Evolutionary conservation across 2,329 filamentous ascomycete genomes (phyloP), one percentile per base, ranked within the genome.

Genomic region (Sporothrix euskadiensis): DNA sequence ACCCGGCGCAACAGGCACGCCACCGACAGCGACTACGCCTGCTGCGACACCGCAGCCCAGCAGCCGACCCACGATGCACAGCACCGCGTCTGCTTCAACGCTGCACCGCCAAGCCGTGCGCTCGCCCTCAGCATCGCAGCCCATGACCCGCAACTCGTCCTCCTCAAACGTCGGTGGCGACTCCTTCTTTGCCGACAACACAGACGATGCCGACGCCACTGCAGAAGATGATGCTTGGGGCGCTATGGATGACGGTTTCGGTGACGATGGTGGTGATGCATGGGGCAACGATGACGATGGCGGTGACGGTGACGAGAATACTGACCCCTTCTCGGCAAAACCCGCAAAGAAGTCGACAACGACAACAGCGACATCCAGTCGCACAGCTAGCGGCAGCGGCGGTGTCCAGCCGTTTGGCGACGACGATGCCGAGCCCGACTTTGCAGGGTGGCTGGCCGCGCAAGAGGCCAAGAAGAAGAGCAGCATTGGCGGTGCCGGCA

Each of bases 391-490:
- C 32, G 76, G 75, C 52, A 77, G 74, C 32, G 74, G 73, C 44
- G 76, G 78, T 80, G 22, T 82, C 41, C 83, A 86, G 7, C 86
- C 91, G 0, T 95, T 92, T 76, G 75, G 74, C 1, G 93, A 95
- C 74, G 94, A 97, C 77, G 90, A 92, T 35, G 90, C 91, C 2
- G 95, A 99, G 81, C 95, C 95, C 0, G 96, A 98, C 81, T 98
- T 99, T 81, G 95, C 94, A 5, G 94, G 94, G 5, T 98, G 96
- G 94, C 82, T 98, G 30, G 94, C 93, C 14, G 94, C 94, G 14
- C 89, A 92, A 6, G 87, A 91, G 75, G 69, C 71, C 41, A 88
- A 92, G 75, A 98, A 97, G 83, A 86, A 86, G 12, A 80, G 80
- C 0, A 78, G 81, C 74, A 71, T 79, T 32, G 66, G 47, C 57